These are phyloP conservation scores for Polygonum maritimum DNA, from an alignment of 148 eudicot genomes.

Conservation along the genomic window DNA sequence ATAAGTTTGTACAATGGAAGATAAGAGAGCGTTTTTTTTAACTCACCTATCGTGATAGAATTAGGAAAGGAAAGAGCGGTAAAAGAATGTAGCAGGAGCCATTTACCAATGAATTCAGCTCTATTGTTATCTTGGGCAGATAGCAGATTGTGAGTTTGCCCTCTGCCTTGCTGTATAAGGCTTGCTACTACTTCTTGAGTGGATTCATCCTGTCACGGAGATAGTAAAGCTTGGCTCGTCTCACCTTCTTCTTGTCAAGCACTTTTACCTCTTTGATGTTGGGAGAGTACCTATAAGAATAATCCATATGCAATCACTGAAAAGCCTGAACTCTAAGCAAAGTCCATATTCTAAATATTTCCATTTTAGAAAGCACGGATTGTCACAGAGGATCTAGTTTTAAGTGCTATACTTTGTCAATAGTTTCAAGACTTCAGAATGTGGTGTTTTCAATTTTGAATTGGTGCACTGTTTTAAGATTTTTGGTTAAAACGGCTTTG, in stretches of 20 bases:
- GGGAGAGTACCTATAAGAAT: slow-evolving; percentile 68
- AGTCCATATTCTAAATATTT: too few species aligned
- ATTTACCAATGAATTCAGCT: not conserved
- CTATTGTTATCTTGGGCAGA: not conserved
- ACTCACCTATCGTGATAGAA: not conserved
- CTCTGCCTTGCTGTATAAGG: not conserved
- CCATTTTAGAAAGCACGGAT: not conserved
- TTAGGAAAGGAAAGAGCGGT: not conserved
- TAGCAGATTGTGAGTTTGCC: not conserved
- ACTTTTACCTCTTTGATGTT: slow-evolving; percentile 89
- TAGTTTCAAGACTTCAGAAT: too few species aligned
- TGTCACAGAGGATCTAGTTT: not conserved
- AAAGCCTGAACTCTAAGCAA: not conserved
- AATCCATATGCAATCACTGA: not conserved
- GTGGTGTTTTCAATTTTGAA: too few species aligned
- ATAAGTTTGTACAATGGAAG: not conserved
- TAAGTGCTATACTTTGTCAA: not conserved
- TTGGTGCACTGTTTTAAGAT: too few species aligned
- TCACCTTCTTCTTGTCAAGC: slow-evolving; percentile 79
- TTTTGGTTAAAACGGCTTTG: too few species aligned
- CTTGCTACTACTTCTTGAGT: slow-evolving; percentile 31
- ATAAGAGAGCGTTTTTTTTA: not conserved
- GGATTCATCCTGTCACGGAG: slow-evolving; percentile 77
- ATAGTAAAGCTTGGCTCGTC: slow-evolving; percentile 94
- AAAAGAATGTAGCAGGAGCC: not conserved